Percentiles rank a stretch among this genome's conserved stretches.
Evolutionary conservation across 1,284 basidiomycete species (phyloP).

Genomic region (Apiotrichum montevideense): DNA sequence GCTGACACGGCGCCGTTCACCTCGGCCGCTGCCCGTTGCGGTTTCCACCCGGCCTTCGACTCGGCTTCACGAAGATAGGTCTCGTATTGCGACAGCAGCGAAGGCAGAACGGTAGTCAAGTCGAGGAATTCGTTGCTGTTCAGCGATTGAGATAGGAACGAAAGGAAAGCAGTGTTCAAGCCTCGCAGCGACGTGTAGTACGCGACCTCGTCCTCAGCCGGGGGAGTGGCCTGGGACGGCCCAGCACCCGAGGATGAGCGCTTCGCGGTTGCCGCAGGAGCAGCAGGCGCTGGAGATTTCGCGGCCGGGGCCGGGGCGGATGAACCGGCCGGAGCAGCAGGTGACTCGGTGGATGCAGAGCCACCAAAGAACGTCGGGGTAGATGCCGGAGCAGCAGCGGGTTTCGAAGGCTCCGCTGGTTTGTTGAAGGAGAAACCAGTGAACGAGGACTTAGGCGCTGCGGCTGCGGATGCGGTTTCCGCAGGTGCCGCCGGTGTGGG

Average conservation of each 20-base stretch:
- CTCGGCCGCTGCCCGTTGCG: not conserved
- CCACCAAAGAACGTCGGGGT: conserved; percentile 3
- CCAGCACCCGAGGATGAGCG: conserved; percentile 25
- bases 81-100: conserved; percentile 61
- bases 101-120: conserved; percentile 48
- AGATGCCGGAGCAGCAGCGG: not conserved
- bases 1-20: not conserved
- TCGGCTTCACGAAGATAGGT: conserved; percentile 56
- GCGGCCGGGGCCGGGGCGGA: not conserved
- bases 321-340: too few relatives aligned
- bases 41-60: conserved; percentile 46
- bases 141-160: conserved; percentile 58
- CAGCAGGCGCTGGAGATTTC: conserved; percentile 8
- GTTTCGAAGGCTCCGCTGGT: conserved; percentile 4
- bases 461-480: not conserved
- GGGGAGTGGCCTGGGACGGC: conserved; percentile 22
- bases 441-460: conserved; percentile 18
- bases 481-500: conserved; percentile 3
- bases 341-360: too few relatives aligned
- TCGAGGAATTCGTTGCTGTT: conserved; percentile 73
- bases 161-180: conserved; percentile 66
- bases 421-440: conserved; percentile 20
- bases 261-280: conserved; percentile 11
- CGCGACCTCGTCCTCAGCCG: conserved; percentile 45
- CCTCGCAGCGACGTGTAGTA: conserved; percentile 74